Evolutionary conservation across 2,329 filamentous ascomycete genomes (phyloP).

Genomic region (Phialophora macrospora): DNA sequence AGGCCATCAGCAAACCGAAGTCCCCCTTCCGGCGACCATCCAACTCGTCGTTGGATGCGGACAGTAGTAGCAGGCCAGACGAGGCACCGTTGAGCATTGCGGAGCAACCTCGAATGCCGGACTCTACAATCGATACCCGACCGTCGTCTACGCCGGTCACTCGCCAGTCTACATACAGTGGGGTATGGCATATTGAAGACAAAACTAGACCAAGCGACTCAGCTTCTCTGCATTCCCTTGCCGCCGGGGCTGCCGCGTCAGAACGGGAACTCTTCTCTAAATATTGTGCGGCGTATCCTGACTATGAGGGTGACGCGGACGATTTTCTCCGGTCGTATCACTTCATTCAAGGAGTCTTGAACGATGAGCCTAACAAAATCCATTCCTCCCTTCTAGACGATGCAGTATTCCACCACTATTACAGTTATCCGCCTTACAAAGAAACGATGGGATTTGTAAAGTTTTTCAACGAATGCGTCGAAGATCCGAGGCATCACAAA

Average conservation of each 20-base stretch:
- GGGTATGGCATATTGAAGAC: background rate
- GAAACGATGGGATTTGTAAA: constrained; percentile 45
- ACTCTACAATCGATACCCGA: background rate
- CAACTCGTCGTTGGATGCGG: background rate
- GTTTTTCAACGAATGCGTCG: constrained; percentile 44
- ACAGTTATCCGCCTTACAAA: constrained; percentile 47
- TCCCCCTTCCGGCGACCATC: background rate
- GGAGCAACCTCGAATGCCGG: background rate
- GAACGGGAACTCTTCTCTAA: constrained; percentile 42
- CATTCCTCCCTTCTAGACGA: constrained; percentile 53
- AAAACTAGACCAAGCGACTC: background rate
- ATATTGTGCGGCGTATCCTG: constrained; percentile 48
- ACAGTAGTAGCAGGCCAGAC: background rate
- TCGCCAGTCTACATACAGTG: constrained; percentile 22
- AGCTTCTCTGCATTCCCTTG: background rate
- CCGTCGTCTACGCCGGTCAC: constrained; percentile 21
- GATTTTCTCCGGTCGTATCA: constrained; percentile 49
- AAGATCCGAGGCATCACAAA: constrained; percentile 21
- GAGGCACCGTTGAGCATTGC: background rate
- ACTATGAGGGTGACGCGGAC: constrained; percentile 46
- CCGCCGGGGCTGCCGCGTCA: background rate
- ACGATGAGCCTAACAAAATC: constrained; percentile 42
- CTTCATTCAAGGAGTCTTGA: constrained; percentile 41
- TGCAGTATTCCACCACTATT: constrained; percentile 50
- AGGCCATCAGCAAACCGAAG: background rate